Evolutionary conservation across 108 stramenopile species (phyloP).

Genomic region (Skeletonema grethae): DNA sequence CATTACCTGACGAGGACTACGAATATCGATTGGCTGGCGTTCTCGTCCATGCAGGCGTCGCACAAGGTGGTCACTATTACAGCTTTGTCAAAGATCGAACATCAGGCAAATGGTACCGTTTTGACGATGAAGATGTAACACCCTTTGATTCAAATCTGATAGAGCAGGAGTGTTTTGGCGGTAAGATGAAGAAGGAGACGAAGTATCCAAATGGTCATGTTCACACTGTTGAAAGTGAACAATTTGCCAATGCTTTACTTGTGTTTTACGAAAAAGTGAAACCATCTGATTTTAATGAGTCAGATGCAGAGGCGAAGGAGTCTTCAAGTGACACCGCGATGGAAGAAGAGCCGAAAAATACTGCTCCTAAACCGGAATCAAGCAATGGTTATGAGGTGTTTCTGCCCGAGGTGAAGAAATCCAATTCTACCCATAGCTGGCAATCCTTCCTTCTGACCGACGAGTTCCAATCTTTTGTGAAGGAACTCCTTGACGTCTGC

Average conservation of each 20-base stretch:
- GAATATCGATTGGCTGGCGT: constrained; percentile 95
- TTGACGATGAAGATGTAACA: constrained; percentile 98
- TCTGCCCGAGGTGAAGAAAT: constrained; percentile 80
- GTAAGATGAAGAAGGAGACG: constrained; percentile 90
- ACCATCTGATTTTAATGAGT: constrained; percentile 52
- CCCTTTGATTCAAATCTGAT: constrained; percentile 89
- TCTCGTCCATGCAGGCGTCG: constrained; percentile 96
- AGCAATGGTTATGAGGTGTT: constrained; percentile 82
- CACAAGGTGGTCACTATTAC: constrained; percentile 98
- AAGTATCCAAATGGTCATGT: constrained; percentile 90
- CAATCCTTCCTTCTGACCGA: constrained; percentile 90
- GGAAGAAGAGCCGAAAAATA: constrained; percentile 34
- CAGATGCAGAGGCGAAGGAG: constrained; percentile 17
- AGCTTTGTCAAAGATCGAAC: constrained; percentile 93
- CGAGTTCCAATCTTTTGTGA: constrained; percentile 89
- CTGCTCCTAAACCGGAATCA: constrained; percentile 11
- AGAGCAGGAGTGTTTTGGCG: constrained; percentile 95
- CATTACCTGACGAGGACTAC: constrained; percentile 85
- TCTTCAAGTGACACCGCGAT: constrained; percentile 10
- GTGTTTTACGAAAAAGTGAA: constrained; percentile 97
- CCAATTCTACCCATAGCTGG: constrained; percentile 86
- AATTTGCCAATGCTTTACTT: constrained; percentile 96
- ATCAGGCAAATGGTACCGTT: constrained; percentile 90
- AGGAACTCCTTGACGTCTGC: constrained; percentile 68
- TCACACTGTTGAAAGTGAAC: constrained; percentile 92